Conservation (phyloP, 345 rosid species). For the Dovyalis caffra region DNA sequence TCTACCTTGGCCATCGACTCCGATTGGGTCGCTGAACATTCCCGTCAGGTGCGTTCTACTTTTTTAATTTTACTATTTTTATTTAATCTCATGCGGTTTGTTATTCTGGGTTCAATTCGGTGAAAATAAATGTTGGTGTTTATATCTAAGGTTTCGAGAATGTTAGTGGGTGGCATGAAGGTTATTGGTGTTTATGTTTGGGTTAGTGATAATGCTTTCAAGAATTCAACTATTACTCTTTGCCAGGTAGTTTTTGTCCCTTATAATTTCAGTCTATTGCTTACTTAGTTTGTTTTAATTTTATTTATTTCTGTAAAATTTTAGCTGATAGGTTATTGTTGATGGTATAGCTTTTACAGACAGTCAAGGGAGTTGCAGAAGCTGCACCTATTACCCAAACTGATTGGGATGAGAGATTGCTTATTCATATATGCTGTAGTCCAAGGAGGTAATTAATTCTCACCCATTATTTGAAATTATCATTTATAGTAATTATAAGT, state of each 20-base stretch:
- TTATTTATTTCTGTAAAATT: not conserved
- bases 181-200: conserved; percentile 88
- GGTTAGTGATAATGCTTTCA: conserved; percentile 72
- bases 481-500: not conserved
- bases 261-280: not conserved
- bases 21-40: conserved; percentile 94
- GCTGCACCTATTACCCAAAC: conserved; percentile 55
- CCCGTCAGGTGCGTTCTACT: conserved; percentile 60
- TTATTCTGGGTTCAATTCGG: not conserved
- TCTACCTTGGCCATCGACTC: conserved; percentile 57
- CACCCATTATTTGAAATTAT: not conserved
- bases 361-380: conserved; percentile 65
- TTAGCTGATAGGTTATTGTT: not conserved
- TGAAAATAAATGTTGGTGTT: not conserved
- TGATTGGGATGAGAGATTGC: conserved; percentile 55
- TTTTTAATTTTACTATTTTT: too few relatives aligned
- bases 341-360: conserved; percentile 44
- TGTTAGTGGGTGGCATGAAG: conserved; percentile 84
- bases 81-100: not conserved
- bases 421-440: conserved; percentile 79
- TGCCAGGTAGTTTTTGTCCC: conserved; percentile 53
- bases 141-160: conserved; percentile 66
- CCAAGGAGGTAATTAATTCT: conserved; percentile 63
- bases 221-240: conserved; percentile 71
- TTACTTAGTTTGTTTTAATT: not conserved